Base-by-base conservation (phyloP, 2,329 filamentous ascomycete species). In the Penicillium sclerotigenum region DNA sequence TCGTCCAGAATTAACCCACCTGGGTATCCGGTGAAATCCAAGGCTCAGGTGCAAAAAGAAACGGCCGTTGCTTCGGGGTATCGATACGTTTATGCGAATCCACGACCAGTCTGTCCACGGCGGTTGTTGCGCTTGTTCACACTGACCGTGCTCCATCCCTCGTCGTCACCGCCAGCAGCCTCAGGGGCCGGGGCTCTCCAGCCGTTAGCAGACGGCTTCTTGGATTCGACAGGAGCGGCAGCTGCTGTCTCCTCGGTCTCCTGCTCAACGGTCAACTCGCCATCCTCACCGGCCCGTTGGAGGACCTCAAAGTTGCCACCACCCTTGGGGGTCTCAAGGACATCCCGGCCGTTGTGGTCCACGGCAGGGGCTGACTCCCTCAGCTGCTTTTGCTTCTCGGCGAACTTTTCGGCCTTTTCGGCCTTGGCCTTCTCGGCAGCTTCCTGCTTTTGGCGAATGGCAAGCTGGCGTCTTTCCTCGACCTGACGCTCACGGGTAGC, bases 401-500 rank as follows among this genome's bases (percentile, higher is more conserved):
- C 77, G 47, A 83, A 26, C 62, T 91, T 88, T 66, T 90, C 79
- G 22, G 76, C 77, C 72, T 81, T 84, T 63, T 87, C 86, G 49
- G 86, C 90, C 75, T 90, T 91, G 42, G 85, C 87, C 79, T 92
- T 94, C 60, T 94, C 90, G 1, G 94, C 90, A 0, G 87, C 85
- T 66, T 96, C 91, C 71, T 87, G 89, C 84, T 95, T 96, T 74
- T 94, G 87, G 61, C 86, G 86, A 26, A 91, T 61, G 7, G 84
- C 83, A 56, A 89, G 80, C 68, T 89, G 80, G 63, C 89, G 84
- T 82, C 91, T 96, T 78, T 96, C 91, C 68, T 95, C 93, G 56
- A 99, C 86, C 73, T 95, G 87, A 67, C 87, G 88, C 79, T 97
- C 93, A 63, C 90, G 87, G 14, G 91, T 84, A 43, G 90, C 89